Evolutionary conservation across 2,329 filamentous ascomycete genomes (phyloP), one percentile per base, ranked within the genome.

Genomic region (Nemania bipapillata): DNA sequence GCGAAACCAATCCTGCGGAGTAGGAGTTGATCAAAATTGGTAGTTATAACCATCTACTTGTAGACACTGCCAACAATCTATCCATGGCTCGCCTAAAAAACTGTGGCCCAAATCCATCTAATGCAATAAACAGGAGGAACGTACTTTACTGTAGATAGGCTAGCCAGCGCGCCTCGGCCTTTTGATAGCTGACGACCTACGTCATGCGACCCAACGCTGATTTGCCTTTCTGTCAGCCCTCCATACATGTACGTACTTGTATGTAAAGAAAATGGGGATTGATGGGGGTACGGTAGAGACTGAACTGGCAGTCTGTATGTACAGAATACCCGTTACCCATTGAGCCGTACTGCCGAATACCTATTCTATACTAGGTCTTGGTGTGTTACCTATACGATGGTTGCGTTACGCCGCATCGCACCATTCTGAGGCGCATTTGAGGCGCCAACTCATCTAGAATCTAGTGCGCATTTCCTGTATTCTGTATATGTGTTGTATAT

Each of bases 141-240:
- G 8, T 28, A 15, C 7, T 6, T 45, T 4, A 5, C 15, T 45
- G 17, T 42, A 32, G 6, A 40, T 45, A 9, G 49, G 3, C 20
- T 3, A 7, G 12, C 20, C 40, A 17, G 40, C 4, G 20, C 40
- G 11, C 40, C 20, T 26, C n/a, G 20, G 24, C n/a, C 32, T 42
- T 37, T 52, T 63, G 53, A 32, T 66, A 49, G 63, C 68, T 61
- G 60, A 54, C 56, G 53, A 61, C 30, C 49, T 70, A 70, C 68
- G 68, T 70, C 68, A 70, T 70, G 56, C 56, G 50, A 52, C 55
- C 32, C 53, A 45, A 5, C 5, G 9, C 5, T 26, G 56, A 66
- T 37, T 59, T 40, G 63, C 67, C 54, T 24, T 63, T 45, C 60
- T 53, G 67, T 69, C 67, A 69, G 63, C 66, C 63, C 37, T 63